Evolutionary conservation across 768 basidiomycete genomes (phyloP), one percentile per base, ranked within the genome.

Genomic region (Lactifluus piperatus): DNA sequence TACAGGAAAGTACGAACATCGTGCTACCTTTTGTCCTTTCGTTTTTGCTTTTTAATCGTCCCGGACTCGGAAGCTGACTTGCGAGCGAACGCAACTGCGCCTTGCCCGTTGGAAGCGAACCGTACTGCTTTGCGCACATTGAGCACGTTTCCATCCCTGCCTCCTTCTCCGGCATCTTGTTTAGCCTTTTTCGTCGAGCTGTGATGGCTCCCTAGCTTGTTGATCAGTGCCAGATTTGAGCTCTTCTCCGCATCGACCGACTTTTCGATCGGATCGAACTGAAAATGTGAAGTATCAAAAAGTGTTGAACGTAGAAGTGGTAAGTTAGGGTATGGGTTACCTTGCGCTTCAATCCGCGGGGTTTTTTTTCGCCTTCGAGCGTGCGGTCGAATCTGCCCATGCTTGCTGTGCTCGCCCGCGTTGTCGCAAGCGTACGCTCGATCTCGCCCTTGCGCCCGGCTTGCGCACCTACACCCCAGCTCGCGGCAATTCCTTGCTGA

Each of bases 361-460:
- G 70, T 72, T 91, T 94, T 71, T 90, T 88, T 72, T 99, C 97
- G 13, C 94, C 94, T 52, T 94, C 88, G 22, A 98, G 79, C 68
- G 79, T 83, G 64, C 82, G 86, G 71, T 98, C 95, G 66, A 97
- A 99, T 66, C 81, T 86, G 64, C 97, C 97, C 86, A 99, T 86
- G 66, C 91, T 94, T 0, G 94, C 97, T 0, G 97, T 99, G 61
- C 93, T 93, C 29, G 77, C 75, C 59, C 89, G 82, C 1, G 88
- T 84, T 11, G 85, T 79, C 8, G 89, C 83, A 26, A 97, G 75
- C 1, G 87, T 86, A 57, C 79, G 78, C 22, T 93, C 88, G 18
- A 98, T 80, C 14, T 91, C 85, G 14, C 69, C 65, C 72, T 92
- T 91, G 24, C 89, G 83, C 48, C 77, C 71, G 22, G 76, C 71